Conservation (phyloP, 805 yeast genomes). For the Candida ovalis region DNA sequence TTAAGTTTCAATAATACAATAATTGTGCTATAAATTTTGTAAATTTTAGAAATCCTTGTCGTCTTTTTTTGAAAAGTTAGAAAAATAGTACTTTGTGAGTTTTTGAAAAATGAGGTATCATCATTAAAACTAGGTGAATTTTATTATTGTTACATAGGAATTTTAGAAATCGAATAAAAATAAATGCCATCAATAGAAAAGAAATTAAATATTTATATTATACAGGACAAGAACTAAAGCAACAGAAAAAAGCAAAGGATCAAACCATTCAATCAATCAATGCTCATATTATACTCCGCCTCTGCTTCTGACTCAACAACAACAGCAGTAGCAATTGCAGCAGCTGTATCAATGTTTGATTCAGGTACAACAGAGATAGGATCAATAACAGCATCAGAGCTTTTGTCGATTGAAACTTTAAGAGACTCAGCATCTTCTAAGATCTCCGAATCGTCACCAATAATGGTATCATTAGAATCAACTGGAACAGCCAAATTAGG, state of each 20-base stretch:
- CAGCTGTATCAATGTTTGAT: no score
- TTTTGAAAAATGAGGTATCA: no score
- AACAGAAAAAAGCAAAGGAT: not conserved
- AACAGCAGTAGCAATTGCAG: not conserved
- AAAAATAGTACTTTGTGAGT: no score
- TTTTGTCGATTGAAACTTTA: not conserved
- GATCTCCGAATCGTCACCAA: not conserved
- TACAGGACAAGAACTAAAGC: not conserved
- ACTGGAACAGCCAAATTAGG: no score
- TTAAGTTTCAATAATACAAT: no score
- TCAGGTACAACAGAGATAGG: no score
- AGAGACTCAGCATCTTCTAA: not conserved
- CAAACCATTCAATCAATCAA: slow-evolving; percentile 5
- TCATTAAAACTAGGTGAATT: no score
- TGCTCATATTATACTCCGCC: slow-evolving; percentile 9
- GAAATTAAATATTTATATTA: not conserved
- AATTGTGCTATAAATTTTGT: no score
- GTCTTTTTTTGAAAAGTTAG: no score
- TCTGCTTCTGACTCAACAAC: not conserved
- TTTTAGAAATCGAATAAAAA: no score
- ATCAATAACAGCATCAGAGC: not conserved
- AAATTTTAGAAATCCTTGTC: no score
- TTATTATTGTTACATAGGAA: no score
- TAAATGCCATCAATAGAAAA: not conserved
- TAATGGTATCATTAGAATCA: not conserved